Base-by-base conservation (phyloP, 345 rosid species). In the Raphanus raphanistrum region DNA sequence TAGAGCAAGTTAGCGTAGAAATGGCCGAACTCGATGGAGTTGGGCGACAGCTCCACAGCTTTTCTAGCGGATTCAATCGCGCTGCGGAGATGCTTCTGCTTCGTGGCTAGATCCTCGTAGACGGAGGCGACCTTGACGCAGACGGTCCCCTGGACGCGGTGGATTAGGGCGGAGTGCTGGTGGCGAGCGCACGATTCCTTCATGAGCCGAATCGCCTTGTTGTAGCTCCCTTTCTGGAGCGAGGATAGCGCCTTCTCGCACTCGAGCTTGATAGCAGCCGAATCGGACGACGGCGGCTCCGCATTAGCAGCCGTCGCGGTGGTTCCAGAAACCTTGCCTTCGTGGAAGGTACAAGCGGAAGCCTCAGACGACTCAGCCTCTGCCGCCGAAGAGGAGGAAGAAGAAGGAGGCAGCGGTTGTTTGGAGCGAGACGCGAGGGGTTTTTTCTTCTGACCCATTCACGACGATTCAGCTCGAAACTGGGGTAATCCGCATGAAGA, bases 381-480 rank as follows among this genome's bases (percentile, higher is more conserved):
- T 64, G 61, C 73, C 41, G 70, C 78, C 17, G 72, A 55, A 25
- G 76, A 25, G 65, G 85, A 17, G 27, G 79, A 41, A 33, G 29
- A 5, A 32, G 36, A 6, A 33, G 36, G 7, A 26, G 87, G 50
- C 70, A 60, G 77, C 52, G 84, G 68, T 13, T 80, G 88, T 84
- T 89, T 90, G 58, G 89, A 81, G 73, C 93, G 92, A 66, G 89
- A 64, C 71, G 90, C 80, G 75, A 70, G 48, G 73, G 76, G 59
- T 69, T 92, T 91, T 85, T 90, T 92, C 85, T 86, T 92, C 68
- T 86, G 93, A 82, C 97, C 97, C 97, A 94, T 94, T 68, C 50
- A 68, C 31, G 31, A 4, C 71, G 84, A 72, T 73, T 67, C 70
- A 76, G 68, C 73, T 59, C 66, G 57, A 66, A 76, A 76, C 36